Conservation (phyloP, 208 protist genomes). For the Polymyxa betae region DNA sequence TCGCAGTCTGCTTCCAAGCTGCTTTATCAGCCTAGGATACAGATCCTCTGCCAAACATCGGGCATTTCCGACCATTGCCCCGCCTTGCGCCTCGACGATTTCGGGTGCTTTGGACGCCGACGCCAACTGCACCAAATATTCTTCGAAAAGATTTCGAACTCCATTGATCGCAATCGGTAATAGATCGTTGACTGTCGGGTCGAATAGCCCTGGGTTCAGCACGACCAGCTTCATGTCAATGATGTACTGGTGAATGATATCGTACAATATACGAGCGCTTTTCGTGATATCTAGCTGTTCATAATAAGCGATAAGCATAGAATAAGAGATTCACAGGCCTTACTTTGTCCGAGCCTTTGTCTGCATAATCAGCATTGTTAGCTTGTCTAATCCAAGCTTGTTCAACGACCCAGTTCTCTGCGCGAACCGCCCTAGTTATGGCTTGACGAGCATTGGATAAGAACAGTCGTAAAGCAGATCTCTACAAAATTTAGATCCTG, state of each 20-base stretch:
- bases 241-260: constrained; percentile 37
- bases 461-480: constrained; percentile 10
- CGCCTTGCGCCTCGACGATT: background rate
- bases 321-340: no score
- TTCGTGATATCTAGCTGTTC: background rate
- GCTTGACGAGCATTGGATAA: background rate
- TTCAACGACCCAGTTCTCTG: constrained; percentile 17
- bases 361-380: background rate
- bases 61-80: background rate
- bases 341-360: background rate
- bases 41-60: constrained; percentile 14
- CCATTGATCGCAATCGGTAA: background rate
- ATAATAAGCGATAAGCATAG: background rate
- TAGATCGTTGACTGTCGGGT: constrained; percentile 45
- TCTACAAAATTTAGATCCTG: background rate
- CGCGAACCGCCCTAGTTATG: background rate
- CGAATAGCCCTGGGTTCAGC: background rate
- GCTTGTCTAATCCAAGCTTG: constrained; percentile 38
- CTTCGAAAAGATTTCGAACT: constrained; percentile 4
- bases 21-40: background rate
- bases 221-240: background rate
- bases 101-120: background rate
- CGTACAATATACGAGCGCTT: constrained; percentile 26
- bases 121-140: background rate
- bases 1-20: background rate